Evolutionary conservation across 768 basidiomycete genomes (phyloP), one percentile per base, ranked within the genome.

Genomic region (Mycena albidolilacea): DNA sequence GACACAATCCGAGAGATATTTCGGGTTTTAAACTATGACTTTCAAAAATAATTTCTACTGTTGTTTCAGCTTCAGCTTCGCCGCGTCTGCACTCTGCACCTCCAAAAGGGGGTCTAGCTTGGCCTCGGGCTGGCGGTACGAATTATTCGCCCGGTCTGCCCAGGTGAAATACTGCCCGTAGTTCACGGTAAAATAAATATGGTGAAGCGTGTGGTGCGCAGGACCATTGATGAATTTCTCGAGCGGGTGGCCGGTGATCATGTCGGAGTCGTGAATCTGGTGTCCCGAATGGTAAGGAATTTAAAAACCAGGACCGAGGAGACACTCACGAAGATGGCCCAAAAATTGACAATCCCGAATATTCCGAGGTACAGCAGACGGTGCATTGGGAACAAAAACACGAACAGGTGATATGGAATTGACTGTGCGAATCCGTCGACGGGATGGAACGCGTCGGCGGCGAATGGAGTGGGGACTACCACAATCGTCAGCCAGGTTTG

Each of bases 81-180:
- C 19, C 48, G 66, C 43, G 7, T 60, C 48, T 12, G 35, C 66
- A 5, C 59, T 12, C 23, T 54, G 23, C 21, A 94, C 88, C 76
- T 95, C 93, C 19, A 94, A 85, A 60, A 98, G 78, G 3, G 97
- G 98, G 80, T 99, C 98, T 37, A 97, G 89, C 50, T 87, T 85
- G 2, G 92, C 89, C 58, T 90, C 89, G 6, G 98, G 98, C 69
- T 97, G 92, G 48, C 97, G 93, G 83, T 98, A 99, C 17, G 96
- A 97, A 54, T 91, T 91, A 64, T 91, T 92, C 63, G 86, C 86
- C 54, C 91, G 90, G 82, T 99, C 98, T 19, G 95, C 95, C 92
- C 93, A 97, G 39, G 97, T 98, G 81, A 99, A 98, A 85, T 99
- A 99, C 92, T 98, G 95, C 30, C 96, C 97, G 81, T 96, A 97